A percentile compares a stretch with the other conserved stretches of the same genome.
phyloP scores from a whole-genome alignment of 1,139 yeast genomes.

The Wickerhamomyces sp. region DNA sequence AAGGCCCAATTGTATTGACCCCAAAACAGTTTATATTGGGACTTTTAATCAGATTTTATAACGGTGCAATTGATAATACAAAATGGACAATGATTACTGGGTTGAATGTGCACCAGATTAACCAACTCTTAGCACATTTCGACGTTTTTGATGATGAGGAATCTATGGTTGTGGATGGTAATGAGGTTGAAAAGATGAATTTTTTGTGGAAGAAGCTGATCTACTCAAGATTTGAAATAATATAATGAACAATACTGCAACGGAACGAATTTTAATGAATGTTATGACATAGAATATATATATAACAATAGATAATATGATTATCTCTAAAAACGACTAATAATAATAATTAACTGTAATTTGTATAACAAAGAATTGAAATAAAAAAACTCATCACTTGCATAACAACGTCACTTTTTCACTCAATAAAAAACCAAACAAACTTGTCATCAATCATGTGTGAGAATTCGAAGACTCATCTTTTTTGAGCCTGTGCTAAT shows the following conservation, averaged over 20 bases:
- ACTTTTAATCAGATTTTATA: slow-evolving; percentile 3
- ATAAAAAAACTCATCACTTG: not conserved
- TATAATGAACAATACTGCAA: not conserved
- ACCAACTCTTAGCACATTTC: slow-evolving; percentile 3
- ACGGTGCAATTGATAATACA: not conserved
- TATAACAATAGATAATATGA: not conserved
- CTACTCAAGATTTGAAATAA: slow-evolving; percentile 1
- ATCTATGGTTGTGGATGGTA: not conserved
- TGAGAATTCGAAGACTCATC: not conserved
- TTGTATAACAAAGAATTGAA: not conserved
- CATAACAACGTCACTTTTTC: no score
- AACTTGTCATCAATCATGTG: not conserved
- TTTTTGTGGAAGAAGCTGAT: slow-evolving; percentile 1
- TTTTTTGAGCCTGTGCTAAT: not conserved
- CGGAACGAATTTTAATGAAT: not conserved
- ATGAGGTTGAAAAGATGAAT: not conserved
- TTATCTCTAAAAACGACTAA: not conserved
- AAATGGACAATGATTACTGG: slow-evolving; percentile 8
- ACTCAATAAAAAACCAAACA: no score
- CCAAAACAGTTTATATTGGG: slow-evolving; percentile 10
- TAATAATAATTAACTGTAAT: no score
- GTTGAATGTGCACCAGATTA: slow-evolving; percentile 1
- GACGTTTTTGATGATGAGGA: slow-evolving; percentile 1
- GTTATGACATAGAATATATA: not conserved
- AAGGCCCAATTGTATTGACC: slow-evolving; percentile 1